Evolutionary conservation across 169 alveolate genomes (phyloP).

Genomic region (Eimeria falciformis): DNA sequence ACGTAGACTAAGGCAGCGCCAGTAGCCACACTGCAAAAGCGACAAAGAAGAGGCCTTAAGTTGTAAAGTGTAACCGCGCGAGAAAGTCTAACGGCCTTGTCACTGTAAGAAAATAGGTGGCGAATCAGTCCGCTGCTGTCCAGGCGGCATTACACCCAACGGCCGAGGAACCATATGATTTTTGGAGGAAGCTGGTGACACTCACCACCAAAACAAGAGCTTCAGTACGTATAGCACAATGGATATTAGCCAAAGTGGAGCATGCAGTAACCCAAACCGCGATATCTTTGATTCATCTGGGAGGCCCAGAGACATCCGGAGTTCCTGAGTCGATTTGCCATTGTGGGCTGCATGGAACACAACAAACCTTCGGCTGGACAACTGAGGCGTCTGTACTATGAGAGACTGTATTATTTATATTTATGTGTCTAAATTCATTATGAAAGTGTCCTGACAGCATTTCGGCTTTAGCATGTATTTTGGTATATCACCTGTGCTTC

Average conservation of each 20-base stretch:
- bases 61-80: no score
- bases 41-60: no score
- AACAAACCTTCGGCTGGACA: not conserved
- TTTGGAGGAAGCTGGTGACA: not conserved
- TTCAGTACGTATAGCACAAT: not conserved
- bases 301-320: constrained; percentile 36
- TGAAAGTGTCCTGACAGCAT: no score
- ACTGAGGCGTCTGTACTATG: no score
- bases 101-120: no score
- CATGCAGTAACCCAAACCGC: constrained; percentile 9
- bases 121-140: no score
- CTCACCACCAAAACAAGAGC: constrained; percentile 49
- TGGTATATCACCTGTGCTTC: not conserved
- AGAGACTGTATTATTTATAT: no score
- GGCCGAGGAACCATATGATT: not conserved
- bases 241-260: constrained; percentile 49
- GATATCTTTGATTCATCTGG: not conserved
- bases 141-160: no score
- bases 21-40: not conserved
- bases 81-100: no score
- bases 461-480: no score
- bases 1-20: constrained; percentile 27
- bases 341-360: constrained; percentile 31
- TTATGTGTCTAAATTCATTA: no score
- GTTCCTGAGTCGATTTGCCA: constrained; percentile 20